A percentile compares a stretch with the other conserved stretches of the same genome.
Conservation (phyloP, 805 yeast species). For the Nakazawaea molendinolei region DNA sequence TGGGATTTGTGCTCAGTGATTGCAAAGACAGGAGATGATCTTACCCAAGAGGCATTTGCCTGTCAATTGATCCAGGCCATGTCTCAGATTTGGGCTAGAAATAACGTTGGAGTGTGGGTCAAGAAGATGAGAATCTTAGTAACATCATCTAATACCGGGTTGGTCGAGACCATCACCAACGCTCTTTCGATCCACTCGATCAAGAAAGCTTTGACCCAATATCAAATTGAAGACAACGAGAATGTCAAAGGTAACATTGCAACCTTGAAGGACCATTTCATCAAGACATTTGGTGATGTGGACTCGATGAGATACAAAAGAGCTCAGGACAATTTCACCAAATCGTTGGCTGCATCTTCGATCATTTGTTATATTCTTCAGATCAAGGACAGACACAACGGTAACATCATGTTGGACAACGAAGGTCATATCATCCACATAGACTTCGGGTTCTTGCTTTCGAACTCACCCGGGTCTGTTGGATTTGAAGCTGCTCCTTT, state of each 20-base stretch:
- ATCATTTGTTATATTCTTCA: slow-evolving; percentile 85
- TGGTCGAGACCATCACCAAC: slow-evolving; percentile 94
- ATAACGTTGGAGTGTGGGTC: slow-evolving; percentile 77
- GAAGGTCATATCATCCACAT: slow-evolving; percentile 95
- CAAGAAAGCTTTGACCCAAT: slow-evolving; percentile 82
- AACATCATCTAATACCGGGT: slow-evolving; percentile 84
- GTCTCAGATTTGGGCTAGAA: slow-evolving; percentile 74
- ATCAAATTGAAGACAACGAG: slow-evolving; percentile 59
- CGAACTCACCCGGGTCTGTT: slow-evolving; percentile 94
- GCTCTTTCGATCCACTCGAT: slow-evolving; percentile 92
- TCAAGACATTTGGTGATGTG: slow-evolving; percentile 64
- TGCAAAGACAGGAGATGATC: slow-evolving; percentile 92
- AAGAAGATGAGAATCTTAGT: slow-evolving; percentile 88
- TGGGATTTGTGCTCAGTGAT: slow-evolving; percentile 97
- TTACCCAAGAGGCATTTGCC: slow-evolving; percentile 97
- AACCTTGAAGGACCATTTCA: slow-evolving; percentile 73
- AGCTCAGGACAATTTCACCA: slow-evolving; percentile 83
- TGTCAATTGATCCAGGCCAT: slow-evolving; percentile 88
- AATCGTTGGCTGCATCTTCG: slow-evolving; percentile 86
- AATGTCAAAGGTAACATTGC: slow-evolving; percentile 67
- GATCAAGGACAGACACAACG: slow-evolving; percentile 94
- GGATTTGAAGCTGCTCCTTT: slow-evolving; percentile 98
- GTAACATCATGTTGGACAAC: slow-evolving; percentile 92
- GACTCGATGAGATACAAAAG: slow-evolving; percentile 46
- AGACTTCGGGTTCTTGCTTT: slow-evolving; percentile 88